These are phyloP conservation scores for Amanita fuliginea DNA, from an alignment of 768 basidiomycete genomes.

Conservation along the genomic window DNA sequence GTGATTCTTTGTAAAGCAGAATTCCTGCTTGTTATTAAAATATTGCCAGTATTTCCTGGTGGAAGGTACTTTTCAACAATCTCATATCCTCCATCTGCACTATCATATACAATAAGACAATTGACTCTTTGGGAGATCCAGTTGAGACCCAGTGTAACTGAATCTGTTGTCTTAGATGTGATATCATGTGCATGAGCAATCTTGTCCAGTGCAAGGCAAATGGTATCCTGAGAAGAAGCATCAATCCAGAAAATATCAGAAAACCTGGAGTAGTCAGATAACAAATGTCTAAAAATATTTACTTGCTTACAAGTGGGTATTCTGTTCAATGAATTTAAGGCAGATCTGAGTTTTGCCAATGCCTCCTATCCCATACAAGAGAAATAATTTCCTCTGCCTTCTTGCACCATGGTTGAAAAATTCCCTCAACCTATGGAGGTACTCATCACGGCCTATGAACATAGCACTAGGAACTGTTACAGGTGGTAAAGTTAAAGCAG, in stretches of 20 bases:
- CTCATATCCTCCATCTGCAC: too few relatives aligned
- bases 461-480: too few relatives aligned
- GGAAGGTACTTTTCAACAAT: too few relatives aligned
- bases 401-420: slow-evolving; percentile 2
- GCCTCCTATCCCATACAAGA: too few relatives aligned
- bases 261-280: slow-evolving; percentile 7
- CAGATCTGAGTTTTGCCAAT: too few relatives aligned
- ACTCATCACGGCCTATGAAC: slow-evolving; percentile 6
- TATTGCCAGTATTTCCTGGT: too few relatives aligned
- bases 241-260: slow-evolving; percentile 15
- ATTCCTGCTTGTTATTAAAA: slow-evolving; percentile 12
- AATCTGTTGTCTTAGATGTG: not conserved
- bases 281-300: not conserved
- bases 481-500: too few relatives aligned
- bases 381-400: too few relatives aligned
- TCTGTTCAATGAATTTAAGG: not conserved
- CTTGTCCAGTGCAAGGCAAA: not conserved
- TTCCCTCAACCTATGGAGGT: slow-evolving; percentile 6
- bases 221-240: too few relatives aligned
- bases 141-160: slow-evolving; percentile 2
- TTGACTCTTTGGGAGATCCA: slow-evolving; percentile 8
- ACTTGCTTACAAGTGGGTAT: not conserved
- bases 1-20: slow-evolving; percentile 2
- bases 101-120: slow-evolving; percentile 13
- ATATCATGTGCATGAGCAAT: slow-evolving; percentile 5